Evolutionary conservation across 2,329 filamentous ascomycete species (phyloP).

Genomic region (Erysiphe neolycopersici): DNA sequence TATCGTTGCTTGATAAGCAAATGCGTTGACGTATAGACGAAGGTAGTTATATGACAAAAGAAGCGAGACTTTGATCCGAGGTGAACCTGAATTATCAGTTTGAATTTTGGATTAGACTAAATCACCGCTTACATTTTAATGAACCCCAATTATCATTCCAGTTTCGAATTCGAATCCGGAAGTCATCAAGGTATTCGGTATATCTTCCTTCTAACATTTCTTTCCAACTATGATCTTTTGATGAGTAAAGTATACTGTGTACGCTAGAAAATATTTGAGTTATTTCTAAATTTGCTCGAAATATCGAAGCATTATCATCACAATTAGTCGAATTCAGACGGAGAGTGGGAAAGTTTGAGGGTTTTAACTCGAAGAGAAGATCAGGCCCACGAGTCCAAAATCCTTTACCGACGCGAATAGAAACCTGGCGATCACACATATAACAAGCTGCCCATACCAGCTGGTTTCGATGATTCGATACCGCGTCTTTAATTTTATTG

Average conservation of each 20-base stretch:
- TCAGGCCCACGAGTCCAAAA: slow-evolving; percentile 51
- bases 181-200: slow-evolving; percentile 51
- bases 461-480: slow-evolving; percentile 32
- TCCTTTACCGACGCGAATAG: slow-evolving; percentile 41
- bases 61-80: slow-evolving; percentile 37
- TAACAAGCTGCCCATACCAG: slow-evolving; percentile 45
- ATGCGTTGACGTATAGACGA: slow-evolving; percentile 47
- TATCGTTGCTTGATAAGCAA: slow-evolving; percentile 46
- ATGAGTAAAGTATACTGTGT: slow-evolving; percentile 47
- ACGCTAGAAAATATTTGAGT: slow-evolving; percentile 50
- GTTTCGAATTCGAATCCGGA: slow-evolving; percentile 36
- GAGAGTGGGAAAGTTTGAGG: slow-evolving; percentile 23
- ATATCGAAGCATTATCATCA: slow-evolving; percentile 40
- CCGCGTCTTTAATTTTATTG: slow-evolving; percentile 29
- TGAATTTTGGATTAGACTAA: neutral
- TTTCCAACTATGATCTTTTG: slow-evolving; percentile 40
- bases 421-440: slow-evolving; percentile 33
- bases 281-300: slow-evolving; percentile 43
- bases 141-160: slow-evolving; percentile 48
- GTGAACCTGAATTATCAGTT: slow-evolving; percentile 20
- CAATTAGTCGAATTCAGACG: slow-evolving; percentile 28
- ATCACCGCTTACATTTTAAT: slow-evolving; percentile 24
- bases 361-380: slow-evolving; percentile 27
- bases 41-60: slow-evolving; percentile 48
- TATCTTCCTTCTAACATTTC: slow-evolving; percentile 46